phyloP scores from a whole-genome alignment of 1,139 yeast genomes.

The Debaryomyces psychrophilus region DNA sequence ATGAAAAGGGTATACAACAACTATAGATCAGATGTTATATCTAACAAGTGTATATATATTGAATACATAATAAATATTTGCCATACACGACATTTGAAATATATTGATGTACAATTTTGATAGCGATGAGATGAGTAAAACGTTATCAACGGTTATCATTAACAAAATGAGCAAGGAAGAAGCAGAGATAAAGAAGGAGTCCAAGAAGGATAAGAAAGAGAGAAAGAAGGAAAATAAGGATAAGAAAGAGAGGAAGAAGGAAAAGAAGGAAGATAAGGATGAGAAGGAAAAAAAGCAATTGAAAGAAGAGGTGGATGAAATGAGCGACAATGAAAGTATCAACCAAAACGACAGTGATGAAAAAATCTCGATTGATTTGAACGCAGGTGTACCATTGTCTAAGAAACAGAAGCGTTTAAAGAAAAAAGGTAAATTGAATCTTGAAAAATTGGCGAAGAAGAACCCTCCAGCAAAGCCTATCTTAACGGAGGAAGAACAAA shows the following conservation, averaged over 20 bases:
- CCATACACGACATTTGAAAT: not conserved
- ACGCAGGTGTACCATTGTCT: conserved; percentile 80
- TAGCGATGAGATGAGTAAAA: conserved; percentile 10
- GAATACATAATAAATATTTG: not conserved
- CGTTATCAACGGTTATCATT: conserved; percentile 1
- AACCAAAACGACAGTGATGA: conserved; percentile 23
- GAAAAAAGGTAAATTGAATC: conserved; percentile 74
- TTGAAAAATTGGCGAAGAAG: conserved; percentile 58
- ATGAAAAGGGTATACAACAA: not conserved
- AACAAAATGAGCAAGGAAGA: conserved; percentile 15
- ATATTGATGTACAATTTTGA: conserved; percentile 4
- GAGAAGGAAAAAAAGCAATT: conserved; percentile 14
- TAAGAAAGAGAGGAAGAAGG: conserved; percentile 23
- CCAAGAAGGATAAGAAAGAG: conserved; percentile 23
- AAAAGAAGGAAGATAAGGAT: conserved; percentile 20
- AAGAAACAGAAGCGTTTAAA: conserved; percentile 87
- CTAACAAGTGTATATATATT: too few species aligned
- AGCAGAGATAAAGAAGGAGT: conserved; percentile 27
- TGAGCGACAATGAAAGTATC: conserved; percentile 15
- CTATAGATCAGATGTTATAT: too few species aligned
- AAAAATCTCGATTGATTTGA: conserved; percentile 81
- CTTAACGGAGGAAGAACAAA: conserved; percentile 31
- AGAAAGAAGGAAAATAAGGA: conserved; percentile 19
- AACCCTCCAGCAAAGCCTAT: conserved; percentile 48
- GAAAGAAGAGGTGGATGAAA: conserved; percentile 20